Evolutionary conservation across 768 basidiomycete genomes (phyloP).

Genomic region (Calocybe cyanea): DNA sequence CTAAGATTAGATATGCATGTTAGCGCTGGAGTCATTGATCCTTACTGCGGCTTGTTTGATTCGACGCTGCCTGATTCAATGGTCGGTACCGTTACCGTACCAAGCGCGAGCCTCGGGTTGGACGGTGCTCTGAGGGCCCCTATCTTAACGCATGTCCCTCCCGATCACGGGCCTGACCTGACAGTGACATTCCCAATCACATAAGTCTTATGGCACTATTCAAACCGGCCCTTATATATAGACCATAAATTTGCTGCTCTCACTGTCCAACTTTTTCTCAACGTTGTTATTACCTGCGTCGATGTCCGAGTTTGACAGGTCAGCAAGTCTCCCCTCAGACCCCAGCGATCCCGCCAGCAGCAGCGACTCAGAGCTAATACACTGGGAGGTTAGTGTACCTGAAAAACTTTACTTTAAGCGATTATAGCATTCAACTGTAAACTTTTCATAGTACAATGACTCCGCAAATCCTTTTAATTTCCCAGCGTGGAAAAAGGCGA

Average conservation of each 20-base stretch:
- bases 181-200: too few relatives aligned
- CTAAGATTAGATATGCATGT: too few relatives aligned
- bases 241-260: background rate
- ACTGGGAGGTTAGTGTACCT: conserved; percentile 17
- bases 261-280: background rate
- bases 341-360: background rate
- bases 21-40: too few relatives aligned
- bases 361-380: conserved; percentile 14
- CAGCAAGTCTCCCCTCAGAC: background rate
- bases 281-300: background rate
- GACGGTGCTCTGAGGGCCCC: too few relatives aligned
- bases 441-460: conserved; percentile 14
- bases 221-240: too few relatives aligned
- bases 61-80: too few relatives aligned
- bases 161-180: too few relatives aligned
- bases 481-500: conserved; percentile 15
- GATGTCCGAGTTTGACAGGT: background rate
- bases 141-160: too few relatives aligned
- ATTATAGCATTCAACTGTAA: background rate
- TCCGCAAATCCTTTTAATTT: conserved; percentile 20
- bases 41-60: too few relatives aligned
- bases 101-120: too few relatives aligned
- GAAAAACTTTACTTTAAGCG: background rate
- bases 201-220: too few relatives aligned
- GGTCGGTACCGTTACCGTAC: too few relatives aligned